Evolutionary conservation across 2,329 filamentous ascomycete species (phyloP), one percentile per base, ranked within the genome.

Genomic region (Akanthomyces lecanii): DNA sequence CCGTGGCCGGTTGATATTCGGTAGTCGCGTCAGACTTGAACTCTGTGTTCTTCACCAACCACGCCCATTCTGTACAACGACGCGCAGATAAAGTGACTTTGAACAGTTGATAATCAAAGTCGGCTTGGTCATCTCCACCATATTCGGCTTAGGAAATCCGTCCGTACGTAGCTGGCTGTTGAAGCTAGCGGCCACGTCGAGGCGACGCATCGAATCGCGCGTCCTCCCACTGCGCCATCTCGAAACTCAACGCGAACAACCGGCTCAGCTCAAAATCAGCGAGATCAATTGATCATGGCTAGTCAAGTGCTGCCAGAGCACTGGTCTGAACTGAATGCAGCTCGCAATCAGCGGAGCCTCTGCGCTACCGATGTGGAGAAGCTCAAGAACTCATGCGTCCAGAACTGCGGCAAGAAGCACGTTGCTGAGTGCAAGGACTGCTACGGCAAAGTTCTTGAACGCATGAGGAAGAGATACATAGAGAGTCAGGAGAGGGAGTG

Each of bases 361-460:
- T 80, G 80, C 64, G 71, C 73, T 45, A 71, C 76, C 18, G 77
- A 80, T 61, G 72, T 82, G 23, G 71, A 77, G 38, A 72, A 71
- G 5, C 75, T 84, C 65, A 79, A 76, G 64, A 67, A 69, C 21
- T 69, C 71, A n/a, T 84, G 82, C 69, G 68, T 69, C 25, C 70
- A 72, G 38, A 73, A 78, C 18, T 81, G 81, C 65, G 73, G 71
- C 48, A 78, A 79, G 66, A 69, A 68, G 50, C 75, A 79, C 55
- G 71, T 81, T 16, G 66, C 75, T 8, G 76, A 82, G 51, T 85
- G 82, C 67, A 67, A 76, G 11, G 72, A 76, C 28, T 85, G 82
- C 69, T 83, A 80, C 71, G 71, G 71, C 23, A 75, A 79, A 61
- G 71, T 82, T 5, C 68, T 85, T 48, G 77, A 81, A 40, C 74